These are phyloP conservation scores for Narthecium ossifragum DNA, from an alignment of 106 monocot species.

Conservation along the genomic window DNA sequence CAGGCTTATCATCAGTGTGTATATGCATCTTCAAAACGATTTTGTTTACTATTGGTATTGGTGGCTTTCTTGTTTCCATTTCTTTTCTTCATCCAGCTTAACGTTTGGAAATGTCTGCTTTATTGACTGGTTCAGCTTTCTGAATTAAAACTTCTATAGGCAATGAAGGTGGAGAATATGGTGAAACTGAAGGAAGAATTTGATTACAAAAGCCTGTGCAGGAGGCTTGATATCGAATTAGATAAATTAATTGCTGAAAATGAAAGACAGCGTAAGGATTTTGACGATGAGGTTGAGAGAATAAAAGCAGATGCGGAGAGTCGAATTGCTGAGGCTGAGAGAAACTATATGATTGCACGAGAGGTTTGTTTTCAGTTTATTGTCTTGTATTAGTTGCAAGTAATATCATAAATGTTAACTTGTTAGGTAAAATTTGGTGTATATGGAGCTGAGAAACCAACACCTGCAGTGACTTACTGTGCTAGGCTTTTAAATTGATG, in stretches of 20 bases:
- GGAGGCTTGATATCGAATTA: slow-evolving; percentile 91
- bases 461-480: too few species aligned
- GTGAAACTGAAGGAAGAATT: slow-evolving; percentile 98
- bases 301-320: slow-evolving; percentile 69
- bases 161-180: slow-evolving; percentile 99
- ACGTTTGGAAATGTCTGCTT: neutral
- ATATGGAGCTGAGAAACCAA: too few species aligned
- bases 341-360: slow-evolving; percentile 41
- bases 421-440: too few species aligned
- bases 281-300: slow-evolving; percentile 82
- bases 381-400: neutral
- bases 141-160: slow-evolving; percentile 29
- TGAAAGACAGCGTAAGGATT: slow-evolving; percentile 83
- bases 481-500: too few species aligned
- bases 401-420: neutral
- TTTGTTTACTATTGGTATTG: too few species aligned
- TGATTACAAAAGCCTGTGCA: slow-evolving; percentile 95
- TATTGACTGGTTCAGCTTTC: neutral
- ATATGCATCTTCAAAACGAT: too few species aligned
- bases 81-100: too few species aligned
- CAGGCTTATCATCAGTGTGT: too few species aligned
- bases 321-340: slow-evolving; percentile 61
- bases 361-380: slow-evolving; percentile 39
- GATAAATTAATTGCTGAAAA: slow-evolving; percentile 91
- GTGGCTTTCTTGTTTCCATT: too few species aligned